phyloP scores from a whole-genome alignment of 768 basidiomycete species.

The Imleria badia region DNA sequence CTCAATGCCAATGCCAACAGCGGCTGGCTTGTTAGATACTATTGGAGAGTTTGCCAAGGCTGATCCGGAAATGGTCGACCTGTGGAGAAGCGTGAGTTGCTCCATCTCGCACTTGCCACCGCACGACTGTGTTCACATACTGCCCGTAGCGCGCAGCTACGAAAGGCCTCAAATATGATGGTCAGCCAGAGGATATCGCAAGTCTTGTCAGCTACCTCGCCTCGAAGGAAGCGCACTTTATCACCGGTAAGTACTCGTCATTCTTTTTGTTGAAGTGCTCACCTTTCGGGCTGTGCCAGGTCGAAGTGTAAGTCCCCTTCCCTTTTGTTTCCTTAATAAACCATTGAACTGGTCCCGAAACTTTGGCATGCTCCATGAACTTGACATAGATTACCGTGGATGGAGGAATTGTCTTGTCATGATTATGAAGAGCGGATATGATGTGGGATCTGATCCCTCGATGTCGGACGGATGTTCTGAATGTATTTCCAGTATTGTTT shows the following conservation, averaged over 20 bases:
- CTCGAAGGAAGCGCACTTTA: conserved; percentile 33
- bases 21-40: background rate
- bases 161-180: conserved; percentile 19
- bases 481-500: too few relatives aligned
- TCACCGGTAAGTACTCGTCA: conserved; percentile 29
- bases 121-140: background rate
- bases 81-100: background rate
- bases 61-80: background rate
- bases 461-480: too few relatives aligned
- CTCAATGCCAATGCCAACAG: background rate
- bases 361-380: background rate
- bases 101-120: too few relatives aligned
- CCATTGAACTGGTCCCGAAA: background rate
- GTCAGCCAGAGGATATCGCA: conserved; percentile 33
- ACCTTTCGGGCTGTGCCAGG: background rate
- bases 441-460: too few relatives aligned
- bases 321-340: background rate
- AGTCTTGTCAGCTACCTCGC: conserved; percentile 33
- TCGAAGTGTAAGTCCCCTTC: conserved; percentile 13
- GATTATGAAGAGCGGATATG: too few relatives aligned
- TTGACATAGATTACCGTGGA: background rate
- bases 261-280: background rate
- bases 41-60: background rate
- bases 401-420: conserved; percentile 10
- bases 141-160: background rate